Evolutionary conservation across 805 yeast genomes (phyloP).

Genomic region (Groenewaldozyma tartarivorans): DNA sequence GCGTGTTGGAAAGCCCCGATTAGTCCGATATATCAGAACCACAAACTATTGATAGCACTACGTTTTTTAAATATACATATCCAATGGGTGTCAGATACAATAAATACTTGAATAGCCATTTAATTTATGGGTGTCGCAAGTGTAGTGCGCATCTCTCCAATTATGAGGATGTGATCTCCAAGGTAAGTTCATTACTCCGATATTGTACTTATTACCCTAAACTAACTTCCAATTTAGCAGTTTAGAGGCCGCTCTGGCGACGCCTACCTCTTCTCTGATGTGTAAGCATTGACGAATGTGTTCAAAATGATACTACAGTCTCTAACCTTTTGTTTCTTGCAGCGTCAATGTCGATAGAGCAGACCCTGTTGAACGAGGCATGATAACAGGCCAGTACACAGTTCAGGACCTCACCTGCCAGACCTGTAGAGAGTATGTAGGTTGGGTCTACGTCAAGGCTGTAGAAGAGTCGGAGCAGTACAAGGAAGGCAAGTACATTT

Average conservation of each 20-base stretch:
- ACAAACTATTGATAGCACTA: too few species aligned
- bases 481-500: constrained; percentile 53
- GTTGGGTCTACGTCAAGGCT: constrained; percentile 55
- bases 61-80: too few species aligned
- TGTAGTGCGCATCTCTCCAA: constrained; percentile 36
- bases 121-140: constrained; percentile 30
- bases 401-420: constrained; percentile 51
- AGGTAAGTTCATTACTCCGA: constrained; percentile 22
- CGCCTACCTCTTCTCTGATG: constrained; percentile 44
- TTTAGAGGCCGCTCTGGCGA: constrained; percentile 51
- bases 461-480: constrained; percentile 38
- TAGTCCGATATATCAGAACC: too few species aligned
- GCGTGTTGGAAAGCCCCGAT: too few species aligned
- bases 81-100: constrained; percentile 44
- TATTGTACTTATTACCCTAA: background rate
- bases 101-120: constrained; percentile 28
- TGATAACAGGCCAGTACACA: constrained; percentile 52
- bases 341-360: constrained; percentile 35
- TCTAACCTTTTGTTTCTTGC: background rate
- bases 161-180: constrained; percentile 29
- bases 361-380: constrained; percentile 32
- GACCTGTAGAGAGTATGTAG: constrained; percentile 44
- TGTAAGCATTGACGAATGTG: constrained; percentile 21
- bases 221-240: constrained; percentile 17
- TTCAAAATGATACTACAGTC: background rate